Conservation (phyloP, 139 green algal genomes). For the Eudorina sp. region DNA sequence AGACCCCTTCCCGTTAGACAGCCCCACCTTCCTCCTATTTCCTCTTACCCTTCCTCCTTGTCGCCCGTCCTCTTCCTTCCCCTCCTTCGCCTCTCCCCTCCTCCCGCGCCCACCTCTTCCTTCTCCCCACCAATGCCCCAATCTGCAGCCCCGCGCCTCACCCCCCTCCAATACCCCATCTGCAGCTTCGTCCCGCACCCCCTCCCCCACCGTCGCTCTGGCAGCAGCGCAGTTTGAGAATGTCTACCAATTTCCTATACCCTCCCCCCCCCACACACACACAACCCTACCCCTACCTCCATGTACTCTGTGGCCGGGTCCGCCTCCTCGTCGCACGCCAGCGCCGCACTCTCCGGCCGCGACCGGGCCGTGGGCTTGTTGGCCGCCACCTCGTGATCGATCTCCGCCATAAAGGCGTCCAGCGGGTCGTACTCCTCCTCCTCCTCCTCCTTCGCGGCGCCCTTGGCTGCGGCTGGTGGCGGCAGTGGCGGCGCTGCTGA, state of each 20-base stretch:
- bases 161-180: background rate
- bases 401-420: constrained; percentile 89
- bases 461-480: background rate
- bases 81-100: too few relatives aligned
- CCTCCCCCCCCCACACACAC: too few relatives aligned
- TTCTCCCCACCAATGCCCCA: too few relatives aligned
- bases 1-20: too few relatives aligned
- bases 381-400: constrained; percentile 71
- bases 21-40: too few relatives aligned
- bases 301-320: constrained; percentile 69
- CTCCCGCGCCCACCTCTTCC: too few relatives aligned
- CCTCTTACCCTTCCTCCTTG: too few relatives aligned
- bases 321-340: constrained; percentile 65
- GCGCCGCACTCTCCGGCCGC: background rate
- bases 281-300: too few relatives aligned
- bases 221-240: too few relatives aligned
- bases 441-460: background rate
- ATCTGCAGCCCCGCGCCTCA: background rate
- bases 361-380: constrained; percentile 42
- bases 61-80: too few relatives aligned
- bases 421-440: constrained; percentile 83
- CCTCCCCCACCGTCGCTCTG: too few relatives aligned
- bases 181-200: background rate
- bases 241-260: too few relatives aligned
- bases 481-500: background rate